These are phyloP conservation scores for Mycena haematopus DNA, from an alignment of 768 basidiomycete genomes.

Conservation along the genomic window DNA sequence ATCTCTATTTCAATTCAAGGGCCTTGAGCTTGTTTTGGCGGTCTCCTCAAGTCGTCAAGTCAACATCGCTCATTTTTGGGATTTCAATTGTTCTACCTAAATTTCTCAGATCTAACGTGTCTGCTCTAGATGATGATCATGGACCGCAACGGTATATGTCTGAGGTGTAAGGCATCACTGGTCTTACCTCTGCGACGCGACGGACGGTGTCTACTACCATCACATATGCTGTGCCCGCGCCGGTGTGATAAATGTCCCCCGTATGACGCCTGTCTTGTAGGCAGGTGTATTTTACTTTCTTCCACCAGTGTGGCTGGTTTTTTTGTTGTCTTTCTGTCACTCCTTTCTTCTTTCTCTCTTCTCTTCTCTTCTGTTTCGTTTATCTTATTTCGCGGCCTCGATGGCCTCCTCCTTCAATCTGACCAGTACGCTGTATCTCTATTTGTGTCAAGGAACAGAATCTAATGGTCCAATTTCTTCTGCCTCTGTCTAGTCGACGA, in stretches of 20 bases:
- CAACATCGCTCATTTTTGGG: background rate
- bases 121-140: background rate
- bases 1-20: constrained; percentile 12
- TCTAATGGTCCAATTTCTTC: background rate
- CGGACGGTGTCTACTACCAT: constrained; percentile 6
- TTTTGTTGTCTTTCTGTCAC: constrained; percentile 23
- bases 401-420: constrained; percentile 53
- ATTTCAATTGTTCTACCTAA: no score
- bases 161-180: no score
- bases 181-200: no score
- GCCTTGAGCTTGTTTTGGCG: background rate
- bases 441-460: background rate
- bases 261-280: constrained; percentile 11
- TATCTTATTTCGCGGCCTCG: constrained; percentile 40
- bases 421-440: constrained; percentile 39
- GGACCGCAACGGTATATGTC: no score
- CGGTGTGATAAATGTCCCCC: constrained; percentile 3
- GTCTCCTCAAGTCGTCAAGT: background rate
- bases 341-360: constrained; percentile 23
- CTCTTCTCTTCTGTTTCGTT: constrained; percentile 22
- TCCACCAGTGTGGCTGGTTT: constrained; percentile 23
- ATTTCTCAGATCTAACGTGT: background rate
- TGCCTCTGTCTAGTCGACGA: constrained; percentile 54
- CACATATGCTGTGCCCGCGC: constrained; percentile 9
- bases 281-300: constrained; percentile 13